Percentiles rank a stretch among this genome's conserved stretches.
These are phyloP conservation scores for Sphagnum contortum DNA, from an alignment of 225 moss, liverwort and hornwort genomes.

Conservation along the genomic window DNA sequence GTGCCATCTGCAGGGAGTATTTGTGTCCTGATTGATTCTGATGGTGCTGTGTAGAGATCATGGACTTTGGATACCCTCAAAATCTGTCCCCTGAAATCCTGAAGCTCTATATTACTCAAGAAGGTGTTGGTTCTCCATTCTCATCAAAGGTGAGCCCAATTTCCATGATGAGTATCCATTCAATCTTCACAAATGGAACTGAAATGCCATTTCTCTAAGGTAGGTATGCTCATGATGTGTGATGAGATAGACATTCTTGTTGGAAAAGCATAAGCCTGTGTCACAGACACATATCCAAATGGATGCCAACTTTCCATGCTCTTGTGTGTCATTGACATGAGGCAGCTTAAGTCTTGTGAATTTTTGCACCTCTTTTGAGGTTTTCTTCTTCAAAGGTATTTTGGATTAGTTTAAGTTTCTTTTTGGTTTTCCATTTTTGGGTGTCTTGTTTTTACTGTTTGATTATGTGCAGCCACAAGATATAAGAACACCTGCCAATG, in stretches of 20 bases:
- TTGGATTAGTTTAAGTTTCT: background rate
- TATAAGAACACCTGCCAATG: conserved; percentile 51
- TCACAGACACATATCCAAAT: no score
- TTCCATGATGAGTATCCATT: background rate
- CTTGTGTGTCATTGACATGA: no score
- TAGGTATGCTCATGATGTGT: no score
- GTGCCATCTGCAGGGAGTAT: no score
- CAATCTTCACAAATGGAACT: no score
- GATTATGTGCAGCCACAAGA: conserved; percentile 30
- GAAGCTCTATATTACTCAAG: conserved; percentile 66
- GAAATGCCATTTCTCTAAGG: no score
- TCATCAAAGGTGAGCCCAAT: conserved; percentile 35
- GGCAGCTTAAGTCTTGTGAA: background rate
- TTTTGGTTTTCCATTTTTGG: background rate
- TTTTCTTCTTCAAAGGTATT: background rate
- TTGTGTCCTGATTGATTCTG: background rate
- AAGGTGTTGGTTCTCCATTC: conserved; percentile 61
- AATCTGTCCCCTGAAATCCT: conserved; percentile 62
- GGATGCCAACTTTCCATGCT: no score
- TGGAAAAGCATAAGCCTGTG: no score
- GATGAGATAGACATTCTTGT: no score
- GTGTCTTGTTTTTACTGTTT: background rate
- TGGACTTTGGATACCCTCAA: conserved; percentile 71
- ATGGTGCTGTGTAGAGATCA: conserved; percentile 31
- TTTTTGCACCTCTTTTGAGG: background rate